Conservation (phyloP, 441 rosid species). For the Aquilaria agallochum region DNA sequence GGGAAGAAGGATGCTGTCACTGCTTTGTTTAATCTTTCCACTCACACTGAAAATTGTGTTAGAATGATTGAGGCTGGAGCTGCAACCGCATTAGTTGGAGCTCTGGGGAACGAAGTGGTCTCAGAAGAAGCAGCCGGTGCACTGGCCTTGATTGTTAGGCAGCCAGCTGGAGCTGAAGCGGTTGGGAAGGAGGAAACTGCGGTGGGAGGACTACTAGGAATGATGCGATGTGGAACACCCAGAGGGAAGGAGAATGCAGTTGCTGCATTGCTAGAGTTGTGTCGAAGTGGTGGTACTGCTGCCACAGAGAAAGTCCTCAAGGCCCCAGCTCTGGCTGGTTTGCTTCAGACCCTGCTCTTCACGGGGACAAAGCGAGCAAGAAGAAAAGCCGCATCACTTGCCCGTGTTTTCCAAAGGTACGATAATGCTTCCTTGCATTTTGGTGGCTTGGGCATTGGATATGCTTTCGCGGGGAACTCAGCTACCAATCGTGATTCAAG, state of each 20-base stretch:
- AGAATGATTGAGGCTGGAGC: slow-evolving; percentile 83
- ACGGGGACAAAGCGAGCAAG: slow-evolving; percentile 93
- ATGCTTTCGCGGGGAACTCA: slow-evolving; percentile 62
- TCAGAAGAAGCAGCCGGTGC: slow-evolving; percentile 94
- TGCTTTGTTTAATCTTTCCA: slow-evolving; percentile 78
- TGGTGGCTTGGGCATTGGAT: slow-evolving; percentile 56
- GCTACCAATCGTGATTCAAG: slow-evolving; percentile 43
- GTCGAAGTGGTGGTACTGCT: slow-evolving; percentile 70
- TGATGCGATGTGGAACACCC: slow-evolving; percentile 91
- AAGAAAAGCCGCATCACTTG: slow-evolving; percentile 92
- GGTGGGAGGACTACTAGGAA: slow-evolving; percentile 53
- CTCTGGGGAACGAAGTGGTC: slow-evolving; percentile 65
- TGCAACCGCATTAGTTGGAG: slow-evolving; percentile 60
- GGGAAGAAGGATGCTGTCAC: slow-evolving; percentile 97
- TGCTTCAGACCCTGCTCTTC: slow-evolving; percentile 72
- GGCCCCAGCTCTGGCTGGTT: slow-evolving; percentile 77
- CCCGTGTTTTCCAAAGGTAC: slow-evolving; percentile 76
- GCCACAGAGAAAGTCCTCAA: slow-evolving; percentile 66
- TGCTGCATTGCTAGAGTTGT: slow-evolving; percentile 90
- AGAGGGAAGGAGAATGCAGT: slow-evolving; percentile 96
- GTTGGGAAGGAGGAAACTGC: slow-evolving; percentile 71
- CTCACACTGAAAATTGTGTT: slow-evolving; percentile 73
- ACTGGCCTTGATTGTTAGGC: slow-evolving; percentile 76
- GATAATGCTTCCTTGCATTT: slow-evolving; percentile 55
- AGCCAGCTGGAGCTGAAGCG: slow-evolving; percentile 67